Evolutionary conservation across 2,329 filamentous ascomycete genomes (phyloP).

Genomic region (Penicillium sp.): DNA sequence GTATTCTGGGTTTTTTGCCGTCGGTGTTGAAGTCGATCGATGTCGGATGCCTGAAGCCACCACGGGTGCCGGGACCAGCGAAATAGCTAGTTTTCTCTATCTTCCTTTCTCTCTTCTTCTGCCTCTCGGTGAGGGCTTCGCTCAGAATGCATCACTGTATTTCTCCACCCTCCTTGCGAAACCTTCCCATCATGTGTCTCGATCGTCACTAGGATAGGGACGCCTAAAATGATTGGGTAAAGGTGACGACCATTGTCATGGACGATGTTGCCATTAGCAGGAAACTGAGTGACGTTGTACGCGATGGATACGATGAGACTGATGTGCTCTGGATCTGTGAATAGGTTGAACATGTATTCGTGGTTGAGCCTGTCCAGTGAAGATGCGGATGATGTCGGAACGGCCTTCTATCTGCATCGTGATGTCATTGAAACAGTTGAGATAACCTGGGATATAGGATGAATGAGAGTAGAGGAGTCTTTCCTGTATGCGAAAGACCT

Average conservation of each 20-base stretch:
- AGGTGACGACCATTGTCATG: constrained; percentile 19
- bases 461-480: too few species aligned
- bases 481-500: not conserved
- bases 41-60: not conserved
- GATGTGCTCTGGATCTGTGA: constrained; percentile 15
- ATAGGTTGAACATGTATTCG: constrained; percentile 25
- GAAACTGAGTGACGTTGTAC: constrained; percentile 23
- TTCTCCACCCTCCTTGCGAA: too few species aligned
- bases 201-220: constrained; percentile 20
- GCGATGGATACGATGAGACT: constrained; percentile 12
- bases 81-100: too few species aligned
- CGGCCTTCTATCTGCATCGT: constrained; percentile 20
- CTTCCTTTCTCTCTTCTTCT: too few species aligned
- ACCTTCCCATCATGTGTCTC: constrained; percentile 3
- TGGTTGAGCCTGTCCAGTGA: constrained; percentile 22
- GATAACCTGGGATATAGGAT: too few species aligned
- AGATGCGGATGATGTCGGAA: constrained; percentile 23
- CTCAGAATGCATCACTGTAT: too few species aligned
- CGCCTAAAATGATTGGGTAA: constrained; percentile 19
- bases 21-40: constrained; percentile 21
- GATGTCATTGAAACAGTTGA: not conserved
- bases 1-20: constrained; percentile 20
- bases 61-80: too few species aligned
- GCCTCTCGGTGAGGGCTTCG: too few species aligned
- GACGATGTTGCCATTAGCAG: constrained; percentile 18